phyloP scores from a whole-genome alignment of 2,329 filamentous ascomycete genomes.

The Penicillium sp. region DNA sequence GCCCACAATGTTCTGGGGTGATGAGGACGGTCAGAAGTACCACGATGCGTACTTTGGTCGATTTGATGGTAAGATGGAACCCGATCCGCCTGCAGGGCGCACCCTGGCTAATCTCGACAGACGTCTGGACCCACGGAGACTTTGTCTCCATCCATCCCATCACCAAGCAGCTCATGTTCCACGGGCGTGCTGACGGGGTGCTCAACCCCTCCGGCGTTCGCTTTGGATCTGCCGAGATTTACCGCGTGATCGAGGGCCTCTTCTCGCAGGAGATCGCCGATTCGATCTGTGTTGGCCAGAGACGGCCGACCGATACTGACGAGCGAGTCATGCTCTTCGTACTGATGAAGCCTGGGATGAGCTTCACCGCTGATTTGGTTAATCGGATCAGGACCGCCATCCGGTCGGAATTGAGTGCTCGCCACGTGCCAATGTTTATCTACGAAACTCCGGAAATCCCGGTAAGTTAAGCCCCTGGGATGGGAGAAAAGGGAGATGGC shows the following conservation, averaged over 20 bases:
- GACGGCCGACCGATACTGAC: constrained; percentile 59
- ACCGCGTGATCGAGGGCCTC: constrained; percentile 60
- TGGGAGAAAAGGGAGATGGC: neutral
- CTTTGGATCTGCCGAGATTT: constrained; percentile 79
- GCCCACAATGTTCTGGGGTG: constrained; percentile 62
- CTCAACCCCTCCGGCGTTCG: constrained; percentile 76
- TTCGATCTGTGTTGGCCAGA: constrained; percentile 76
- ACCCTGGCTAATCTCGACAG: constrained; percentile 8
- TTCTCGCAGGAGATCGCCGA: constrained; percentile 66
- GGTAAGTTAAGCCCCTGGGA: constrained; percentile 47
- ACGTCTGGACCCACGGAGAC: constrained; percentile 68
- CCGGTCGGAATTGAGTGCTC: constrained; percentile 62
- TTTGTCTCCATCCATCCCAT: constrained; percentile 69
- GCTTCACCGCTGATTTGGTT: constrained; percentile 57
- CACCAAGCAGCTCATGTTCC: constrained; percentile 54
- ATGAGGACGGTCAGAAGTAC: constrained; percentile 45
- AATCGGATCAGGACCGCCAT: constrained; percentile 63
- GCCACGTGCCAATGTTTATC: constrained; percentile 75
- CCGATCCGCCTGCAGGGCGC: neutral
- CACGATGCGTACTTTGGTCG: constrained; percentile 55
- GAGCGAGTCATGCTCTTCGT: constrained; percentile 61
- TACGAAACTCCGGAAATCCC: constrained; percentile 81
- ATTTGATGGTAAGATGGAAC: constrained; percentile 45
- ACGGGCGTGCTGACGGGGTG: constrained; percentile 63
- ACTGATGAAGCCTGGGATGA: constrained; percentile 57